Percentiles rank a stretch among this genome's conserved stretches.
Evolutionary conservation across 2,329 filamentous ascomycete genomes (phyloP).

Genomic region (Zymoseptoria tritici): DNA sequence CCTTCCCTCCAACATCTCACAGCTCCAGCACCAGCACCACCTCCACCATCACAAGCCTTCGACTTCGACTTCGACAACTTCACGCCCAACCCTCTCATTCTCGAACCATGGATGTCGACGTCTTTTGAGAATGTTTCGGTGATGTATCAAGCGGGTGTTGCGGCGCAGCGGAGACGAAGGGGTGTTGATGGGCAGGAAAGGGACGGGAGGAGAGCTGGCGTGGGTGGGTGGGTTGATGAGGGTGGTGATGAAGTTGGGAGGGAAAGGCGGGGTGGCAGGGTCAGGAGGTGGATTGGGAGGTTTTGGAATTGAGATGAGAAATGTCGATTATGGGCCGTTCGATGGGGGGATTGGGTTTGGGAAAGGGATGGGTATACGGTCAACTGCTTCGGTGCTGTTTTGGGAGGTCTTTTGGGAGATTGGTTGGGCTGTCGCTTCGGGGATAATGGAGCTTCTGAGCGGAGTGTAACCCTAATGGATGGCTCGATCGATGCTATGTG

Average conservation of each 20-base stretch:
- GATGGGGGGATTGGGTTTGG: too few relatives aligned
- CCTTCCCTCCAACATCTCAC: background rate
- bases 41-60: too few relatives aligned
- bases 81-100: background rate
- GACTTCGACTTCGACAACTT: background rate
- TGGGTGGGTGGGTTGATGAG: background rate
- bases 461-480: too few relatives aligned
- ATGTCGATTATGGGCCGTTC: too few relatives aligned
- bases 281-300: background rate
- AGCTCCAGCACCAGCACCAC: too few relatives aligned
- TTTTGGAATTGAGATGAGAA: background rate
- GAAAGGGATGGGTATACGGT: too few relatives aligned
- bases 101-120: background rate
- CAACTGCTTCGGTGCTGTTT: background rate
- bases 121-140: background rate
- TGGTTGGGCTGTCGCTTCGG: background rate
- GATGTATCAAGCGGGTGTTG: background rate
- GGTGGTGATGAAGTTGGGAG: background rate
- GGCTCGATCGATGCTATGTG: too few relatives aligned
- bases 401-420: background rate
- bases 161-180: background rate
- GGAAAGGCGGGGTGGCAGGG: background rate
- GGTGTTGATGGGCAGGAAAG: background rate
- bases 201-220: background rate
- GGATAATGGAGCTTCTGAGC: background rate